phyloP scores from a whole-genome alignment of 345 rosid species.

The Arabidopsis arenosa region DNA sequence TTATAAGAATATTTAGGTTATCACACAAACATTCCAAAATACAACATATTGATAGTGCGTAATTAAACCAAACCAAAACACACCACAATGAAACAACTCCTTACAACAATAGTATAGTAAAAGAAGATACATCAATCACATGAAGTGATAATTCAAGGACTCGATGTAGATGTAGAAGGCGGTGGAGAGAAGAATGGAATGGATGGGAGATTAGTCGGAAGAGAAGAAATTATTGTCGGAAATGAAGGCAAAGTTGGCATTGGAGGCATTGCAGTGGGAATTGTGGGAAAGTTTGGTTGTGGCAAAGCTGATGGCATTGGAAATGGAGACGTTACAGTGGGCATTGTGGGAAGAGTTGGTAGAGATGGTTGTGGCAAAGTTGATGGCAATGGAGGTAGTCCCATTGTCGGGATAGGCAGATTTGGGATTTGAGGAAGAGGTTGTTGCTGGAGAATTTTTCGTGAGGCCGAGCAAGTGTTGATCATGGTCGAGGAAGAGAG shows the following conservation, averaged over 20 bases:
- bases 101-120: background rate
- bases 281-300: background rate
- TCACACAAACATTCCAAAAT: background rate
- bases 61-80: constrained; percentile 6
- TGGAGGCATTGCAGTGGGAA: background rate
- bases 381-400: constrained; percentile 37
- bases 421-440: constrained; percentile 44
- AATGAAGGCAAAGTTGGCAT: constrained; percentile 21
- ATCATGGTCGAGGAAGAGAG: constrained; percentile 32
- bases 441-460: constrained; percentile 40
- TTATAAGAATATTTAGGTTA: background rate
- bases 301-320: constrained; percentile 4
- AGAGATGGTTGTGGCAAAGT: constrained; percentile 30
- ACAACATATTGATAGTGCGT: background rate
- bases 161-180: constrained; percentile 17
- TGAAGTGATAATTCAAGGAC: constrained; percentile 30
- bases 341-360: constrained; percentile 5
- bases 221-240: constrained; percentile 25
- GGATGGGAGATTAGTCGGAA: constrained; percentile 30
- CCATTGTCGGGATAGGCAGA: constrained; percentile 34
- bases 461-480: constrained; percentile 31
- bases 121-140: constrained; percentile 16
- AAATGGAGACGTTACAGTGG: constrained; percentile 6
- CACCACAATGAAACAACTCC: constrained; percentile 8
- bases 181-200: constrained; percentile 34